Evolutionary conservation across 2,329 filamentous ascomycete genomes (phyloP), one percentile per base, ranked within the genome.

Genomic region (Fusarium haematococcum): DNA sequence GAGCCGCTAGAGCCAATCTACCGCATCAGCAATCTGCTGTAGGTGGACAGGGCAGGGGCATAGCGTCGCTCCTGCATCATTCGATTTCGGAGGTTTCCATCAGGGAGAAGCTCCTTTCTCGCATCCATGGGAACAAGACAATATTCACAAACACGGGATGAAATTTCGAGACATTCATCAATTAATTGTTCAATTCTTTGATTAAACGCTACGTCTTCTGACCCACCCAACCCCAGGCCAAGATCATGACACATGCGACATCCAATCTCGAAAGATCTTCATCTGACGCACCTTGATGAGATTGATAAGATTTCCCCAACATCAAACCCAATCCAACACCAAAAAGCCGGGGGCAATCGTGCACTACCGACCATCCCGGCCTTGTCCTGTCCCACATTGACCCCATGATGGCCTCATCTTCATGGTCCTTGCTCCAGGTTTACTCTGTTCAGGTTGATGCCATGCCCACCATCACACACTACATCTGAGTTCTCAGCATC

Each of bases 1-100:
- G 56, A 43, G 61, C 62, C 68, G 61, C 73, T 74, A 65, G 60
- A 52, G 48, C 48, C 48, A 52, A 20, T 20, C 27, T 52, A 30
- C 48, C 18, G 11, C 48, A 52, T 52, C 25, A 52, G 48, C 48
- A 52, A 52, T 52, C 48, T 52, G 27, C 27, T 52, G 18, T 32
- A 52, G 48, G 27, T 52, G 45, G 52, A 6, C 56, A 61, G 52
- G 64, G 57, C 25, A 54, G 45, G 39, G 56, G 32, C 41, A 54
- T 35, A 37, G 23, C 27, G 18, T 56, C 37, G 33, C 33, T 14
- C 45, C 50, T 18, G 62, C 63, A 75, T 79, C 69, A 76, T 79
- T 79, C 77, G 77, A 79, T 79, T 78, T 78, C 75, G 77, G 77
- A 65, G 71, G 54, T 59, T 78, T 77, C 75, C 76, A 78, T 75